These are phyloP conservation scores for rapeseed (Brassica napus) DNA, from an alignment of 345 rosid species.

Conservation along the genomic window DNA sequence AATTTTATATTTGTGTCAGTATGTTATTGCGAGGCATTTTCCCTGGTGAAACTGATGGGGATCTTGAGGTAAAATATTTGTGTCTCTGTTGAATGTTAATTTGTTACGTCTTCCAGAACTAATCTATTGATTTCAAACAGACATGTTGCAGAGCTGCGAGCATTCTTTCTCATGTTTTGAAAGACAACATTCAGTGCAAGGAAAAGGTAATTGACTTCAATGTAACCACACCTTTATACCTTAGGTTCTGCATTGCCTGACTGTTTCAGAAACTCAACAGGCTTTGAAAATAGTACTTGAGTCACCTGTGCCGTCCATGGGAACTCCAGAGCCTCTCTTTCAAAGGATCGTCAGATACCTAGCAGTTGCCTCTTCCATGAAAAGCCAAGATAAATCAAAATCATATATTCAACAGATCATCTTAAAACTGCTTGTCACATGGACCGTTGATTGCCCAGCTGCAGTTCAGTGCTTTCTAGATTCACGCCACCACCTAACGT, in stretches of 20 bases:
- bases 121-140: constrained; percentile 46
- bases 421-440: constrained; percentile 84
- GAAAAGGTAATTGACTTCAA: constrained; percentile 63
- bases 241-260: constrained; percentile 14
- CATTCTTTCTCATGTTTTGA: constrained; percentile 80
- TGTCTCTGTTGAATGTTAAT: constrained; percentile 14
- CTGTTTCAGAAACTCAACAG: constrained; percentile 39
- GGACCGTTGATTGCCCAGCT: constrained; percentile 80
- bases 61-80: constrained; percentile 74
- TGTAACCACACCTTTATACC: not conserved
- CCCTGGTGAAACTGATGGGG: constrained; percentile 80
- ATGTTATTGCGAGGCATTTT: constrained; percentile 89
- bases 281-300: constrained; percentile 78
- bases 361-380: constrained; percentile 80
- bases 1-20: constrained; percentile 50
- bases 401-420: constrained; percentile 70
- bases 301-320: constrained; percentile 68
- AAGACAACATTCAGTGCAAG: constrained; percentile 76
- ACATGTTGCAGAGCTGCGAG: constrained; percentile 96
- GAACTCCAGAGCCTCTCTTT: constrained; percentile 81
- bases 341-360: constrained; percentile 87
- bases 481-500: constrained; percentile 82
- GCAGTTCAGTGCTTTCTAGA: constrained; percentile 89
- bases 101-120: not conserved
- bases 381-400: constrained; percentile 68